Evolutionary conservation across 768 basidiomycete genomes (phyloP).

Genomic region (Inosperma sp.): DNA sequence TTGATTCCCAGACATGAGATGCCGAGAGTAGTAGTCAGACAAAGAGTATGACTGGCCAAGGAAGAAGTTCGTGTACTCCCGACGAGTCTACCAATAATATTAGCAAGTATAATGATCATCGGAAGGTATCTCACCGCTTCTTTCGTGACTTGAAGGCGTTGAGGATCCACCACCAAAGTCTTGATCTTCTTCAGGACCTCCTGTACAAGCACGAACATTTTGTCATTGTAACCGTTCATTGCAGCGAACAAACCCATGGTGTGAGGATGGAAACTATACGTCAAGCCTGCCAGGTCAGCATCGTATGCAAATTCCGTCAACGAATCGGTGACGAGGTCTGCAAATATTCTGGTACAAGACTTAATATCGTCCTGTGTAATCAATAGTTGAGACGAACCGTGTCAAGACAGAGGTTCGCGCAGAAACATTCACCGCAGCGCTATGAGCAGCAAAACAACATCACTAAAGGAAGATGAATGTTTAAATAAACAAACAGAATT

Average conservation of each 20-base stretch:
- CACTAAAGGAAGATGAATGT: neutral
- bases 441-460: slow-evolving; percentile 21
- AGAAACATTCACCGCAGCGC: slow-evolving; percentile 55
- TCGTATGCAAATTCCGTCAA: slow-evolving; percentile 90
- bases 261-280: slow-evolving; percentile 61
- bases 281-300: slow-evolving; percentile 85
- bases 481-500: slow-evolving; percentile 11
- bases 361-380: neutral
- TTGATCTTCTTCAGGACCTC: slow-evolving; percentile 68
- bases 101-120: slow-evolving; percentile 1
- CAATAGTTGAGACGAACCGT: slow-evolving; percentile 38
- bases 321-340: slow-evolving; percentile 82
- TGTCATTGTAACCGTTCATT: slow-evolving; percentile 89
- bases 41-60: slow-evolving; percentile 78
- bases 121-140: slow-evolving; percentile 57
- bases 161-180: slow-evolving; percentile 56
- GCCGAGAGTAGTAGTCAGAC: slow-evolving; percentile 69
- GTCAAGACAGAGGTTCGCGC: slow-evolving; percentile 72
- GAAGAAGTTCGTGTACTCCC: slow-evolving; percentile 83
- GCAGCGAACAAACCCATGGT: slow-evolving; percentile 63
- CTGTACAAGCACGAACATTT: slow-evolving; percentile 67
- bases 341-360: slow-evolving; percentile 54
- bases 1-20: slow-evolving; percentile 63
- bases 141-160: slow-evolving; percentile 75
- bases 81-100: slow-evolving; percentile 48